Percentiles rank a stretch among this genome's conserved stretches.
These are phyloP conservation scores for Microbotryum scabiosae DNA, from an alignment of 1,284 basidiomycete genomes.

Conservation along the genomic window DNA sequence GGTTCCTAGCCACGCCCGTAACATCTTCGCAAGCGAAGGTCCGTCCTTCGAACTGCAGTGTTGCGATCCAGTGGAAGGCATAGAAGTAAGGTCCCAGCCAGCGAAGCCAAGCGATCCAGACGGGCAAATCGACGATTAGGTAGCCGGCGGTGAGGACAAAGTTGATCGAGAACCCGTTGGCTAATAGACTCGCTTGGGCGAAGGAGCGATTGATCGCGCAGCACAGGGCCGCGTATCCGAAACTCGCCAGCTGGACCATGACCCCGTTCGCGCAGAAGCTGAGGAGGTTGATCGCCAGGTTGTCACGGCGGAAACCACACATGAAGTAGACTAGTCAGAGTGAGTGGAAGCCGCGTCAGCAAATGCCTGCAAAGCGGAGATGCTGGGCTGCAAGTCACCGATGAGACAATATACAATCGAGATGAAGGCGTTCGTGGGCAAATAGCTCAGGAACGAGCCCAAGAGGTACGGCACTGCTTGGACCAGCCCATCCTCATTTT, in stretches of 20 bases:
- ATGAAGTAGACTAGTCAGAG: slow-evolving; percentile 31
- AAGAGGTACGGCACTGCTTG: slow-evolving; percentile 38
- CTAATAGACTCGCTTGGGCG: slow-evolving; percentile 40
- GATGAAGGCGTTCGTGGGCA: slow-evolving; percentile 36
- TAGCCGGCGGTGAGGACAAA: slow-evolving; percentile 32
- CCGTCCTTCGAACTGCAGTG: slow-evolving; percentile 39
- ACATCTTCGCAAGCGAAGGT: slow-evolving; percentile 42
- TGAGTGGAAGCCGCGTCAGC: slow-evolving; percentile 35
- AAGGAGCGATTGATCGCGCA: slow-evolving; percentile 41
- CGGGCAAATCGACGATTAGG: slow-evolving; percentile 42
- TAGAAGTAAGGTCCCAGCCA: slow-evolving; percentile 30
- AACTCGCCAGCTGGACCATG: slow-evolving; percentile 40
- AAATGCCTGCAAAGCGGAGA: slow-evolving; percentile 40
- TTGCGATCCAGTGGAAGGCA: slow-evolving; percentile 40
- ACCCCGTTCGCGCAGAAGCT: slow-evolving; percentile 41
- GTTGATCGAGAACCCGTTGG: slow-evolving; percentile 39
- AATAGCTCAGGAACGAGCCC: slow-evolving; percentile 13
- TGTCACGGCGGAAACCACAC: slow-evolving; percentile 39
- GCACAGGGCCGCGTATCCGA: slow-evolving; percentile 42
- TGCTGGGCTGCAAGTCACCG: slow-evolving; percentile 9
- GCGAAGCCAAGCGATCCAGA: slow-evolving; percentile 23
- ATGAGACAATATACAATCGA: slow-evolving; percentile 38
- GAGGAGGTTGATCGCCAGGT: slow-evolving; percentile 42
- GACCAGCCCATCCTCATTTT: slow-evolving; percentile 44
- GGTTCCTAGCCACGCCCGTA: slow-evolving; percentile 38